Evolutionary conservation across 208 protist genomes (phyloP).

Genomic region (Porcisia deanei): DNA sequence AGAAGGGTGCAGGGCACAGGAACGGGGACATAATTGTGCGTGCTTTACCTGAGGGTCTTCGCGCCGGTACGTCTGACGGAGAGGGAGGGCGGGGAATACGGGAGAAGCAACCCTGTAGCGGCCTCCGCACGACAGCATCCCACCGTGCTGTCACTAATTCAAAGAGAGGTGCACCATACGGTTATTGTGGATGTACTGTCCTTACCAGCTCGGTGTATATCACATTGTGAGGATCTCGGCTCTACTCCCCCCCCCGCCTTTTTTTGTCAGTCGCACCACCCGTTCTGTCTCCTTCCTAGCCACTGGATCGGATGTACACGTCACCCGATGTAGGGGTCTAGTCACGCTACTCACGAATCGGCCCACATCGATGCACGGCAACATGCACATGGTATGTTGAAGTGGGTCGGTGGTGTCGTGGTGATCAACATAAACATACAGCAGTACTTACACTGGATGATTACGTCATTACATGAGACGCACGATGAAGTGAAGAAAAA

Average conservation of each 20-base stretch:
- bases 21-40: not conserved
- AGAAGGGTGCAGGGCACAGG: not conserved
- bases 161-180: not conserved
- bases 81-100: not conserved
- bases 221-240: not conserved
- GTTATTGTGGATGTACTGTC: not conserved
- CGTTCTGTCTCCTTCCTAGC: not conserved
- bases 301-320: not conserved
- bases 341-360: not conserved
- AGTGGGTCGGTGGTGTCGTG: not conserved
- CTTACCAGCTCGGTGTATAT: not conserved
- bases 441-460: not conserved
- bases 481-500: not conserved
- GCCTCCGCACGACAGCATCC: too few relatives aligned
- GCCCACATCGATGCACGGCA: not conserved
- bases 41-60: not conserved
- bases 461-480: not conserved
- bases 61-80: not conserved
- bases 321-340: not conserved
- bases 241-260: too few relatives aligned
- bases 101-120: not conserved
- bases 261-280: not conserved
- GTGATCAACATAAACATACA: not conserved
- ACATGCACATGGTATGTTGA: not conserved
- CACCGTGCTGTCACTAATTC: too few relatives aligned